phyloP scores from a whole-genome alignment of 306 rosid species.

The Prunus mume region DNA sequence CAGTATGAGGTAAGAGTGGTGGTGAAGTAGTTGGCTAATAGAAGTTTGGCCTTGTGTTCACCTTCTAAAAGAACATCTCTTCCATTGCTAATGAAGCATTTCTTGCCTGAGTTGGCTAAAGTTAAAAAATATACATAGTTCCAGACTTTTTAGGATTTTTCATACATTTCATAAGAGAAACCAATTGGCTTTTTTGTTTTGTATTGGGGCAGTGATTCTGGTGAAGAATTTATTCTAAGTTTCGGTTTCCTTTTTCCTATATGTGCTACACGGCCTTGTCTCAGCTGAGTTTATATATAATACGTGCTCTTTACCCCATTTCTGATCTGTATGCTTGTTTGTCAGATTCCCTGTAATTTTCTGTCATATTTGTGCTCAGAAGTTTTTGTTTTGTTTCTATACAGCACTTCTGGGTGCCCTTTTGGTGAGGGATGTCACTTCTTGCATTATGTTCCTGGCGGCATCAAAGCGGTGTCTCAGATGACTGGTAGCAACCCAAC shows the following conservation, averaged over 20 bases:
- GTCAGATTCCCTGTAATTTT: background rate
- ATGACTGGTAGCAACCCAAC: slow-evolving; percentile 52
- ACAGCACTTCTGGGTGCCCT: slow-evolving; percentile 96
- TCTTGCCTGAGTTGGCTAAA: background rate
- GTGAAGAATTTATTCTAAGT: background rate
- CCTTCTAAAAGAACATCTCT: background rate
- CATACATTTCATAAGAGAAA: background rate
- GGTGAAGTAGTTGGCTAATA: background rate
- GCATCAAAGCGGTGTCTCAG: slow-evolving; percentile 72
- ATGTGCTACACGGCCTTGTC: background rate
- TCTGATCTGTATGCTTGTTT: background rate
- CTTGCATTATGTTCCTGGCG: slow-evolving; percentile 85
- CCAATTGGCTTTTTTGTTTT: background rate
- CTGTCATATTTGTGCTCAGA: background rate
- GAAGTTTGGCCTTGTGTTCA: background rate
- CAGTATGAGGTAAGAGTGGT: background rate
- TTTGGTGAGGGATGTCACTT: slow-evolving; percentile 92
- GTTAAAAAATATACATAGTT: background rate
- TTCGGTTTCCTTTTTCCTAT: background rate
- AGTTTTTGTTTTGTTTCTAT: slow-evolving; percentile 10
- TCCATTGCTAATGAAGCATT: background rate
- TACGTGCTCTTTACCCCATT: background rate
- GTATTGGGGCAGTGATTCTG: background rate
- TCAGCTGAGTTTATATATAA: background rate
- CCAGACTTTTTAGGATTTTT: background rate